A percentile compares a stretch with the other conserved stretches of the same genome.
Evolutionary conservation across 129 eudicot genomes (phyloP).

Genomic region (Apium graveolens): DNA sequence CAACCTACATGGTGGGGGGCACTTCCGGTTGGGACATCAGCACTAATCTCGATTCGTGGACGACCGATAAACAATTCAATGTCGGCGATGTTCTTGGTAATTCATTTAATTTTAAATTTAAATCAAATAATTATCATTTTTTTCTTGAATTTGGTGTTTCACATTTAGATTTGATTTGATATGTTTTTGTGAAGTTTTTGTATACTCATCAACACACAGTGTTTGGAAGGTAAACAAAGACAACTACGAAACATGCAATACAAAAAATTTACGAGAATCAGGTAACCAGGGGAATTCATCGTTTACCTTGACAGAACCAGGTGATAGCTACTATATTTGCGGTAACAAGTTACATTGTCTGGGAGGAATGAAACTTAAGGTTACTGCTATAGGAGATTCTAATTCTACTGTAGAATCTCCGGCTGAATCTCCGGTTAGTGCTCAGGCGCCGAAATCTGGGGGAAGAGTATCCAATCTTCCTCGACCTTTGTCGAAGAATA

Average conservation of each 20-base stretch:
- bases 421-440: constrained; percentile 27
- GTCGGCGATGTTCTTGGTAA: constrained; percentile 66
- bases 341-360: constrained; percentile 58
- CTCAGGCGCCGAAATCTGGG: constrained; percentile 29
- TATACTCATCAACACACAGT: constrained; percentile 46
- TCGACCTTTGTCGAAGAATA: constrained; percentile 44
- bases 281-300: constrained; percentile 60
- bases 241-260: constrained; percentile 47
- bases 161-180: neutral
- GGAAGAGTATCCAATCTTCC: constrained; percentile 20
- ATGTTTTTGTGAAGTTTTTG: constrained; percentile 39
- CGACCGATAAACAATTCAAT: constrained; percentile 40
- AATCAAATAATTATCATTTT: neutral
- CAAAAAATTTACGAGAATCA: constrained; percentile 40
- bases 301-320: constrained; percentile 36
- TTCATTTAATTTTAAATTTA: too few relatives aligned
- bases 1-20: constrained; percentile 67
- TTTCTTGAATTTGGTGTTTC: neutral
- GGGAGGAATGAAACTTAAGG: constrained; percentile 72
- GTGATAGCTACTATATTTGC: constrained; percentile 50
- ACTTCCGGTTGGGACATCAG: constrained; percentile 89
- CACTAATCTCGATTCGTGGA: constrained; percentile 67
- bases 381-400: constrained; percentile 8
- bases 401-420: neutral
- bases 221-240: constrained; percentile 45